Evolutionary conservation across 2,329 filamentous ascomycete species (phyloP).

Genomic region (Pseudogymnoascus sp.): DNA sequence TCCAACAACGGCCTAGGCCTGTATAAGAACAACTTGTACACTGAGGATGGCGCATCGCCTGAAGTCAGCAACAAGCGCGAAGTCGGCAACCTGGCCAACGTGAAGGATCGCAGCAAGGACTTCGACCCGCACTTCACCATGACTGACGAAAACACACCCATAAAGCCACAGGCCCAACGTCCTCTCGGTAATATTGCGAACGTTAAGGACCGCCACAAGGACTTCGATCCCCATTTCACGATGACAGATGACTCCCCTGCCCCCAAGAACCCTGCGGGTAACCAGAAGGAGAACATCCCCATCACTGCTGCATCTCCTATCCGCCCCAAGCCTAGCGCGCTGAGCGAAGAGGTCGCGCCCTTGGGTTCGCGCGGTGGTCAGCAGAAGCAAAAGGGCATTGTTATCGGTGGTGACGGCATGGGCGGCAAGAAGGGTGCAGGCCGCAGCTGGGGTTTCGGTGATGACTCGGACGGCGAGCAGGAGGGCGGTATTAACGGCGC

Average conservation of each 20-base stretch:
- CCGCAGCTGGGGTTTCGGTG: slow-evolving; percentile 49
- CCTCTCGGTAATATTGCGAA: slow-evolving; percentile 44
- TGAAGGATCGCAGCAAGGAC: slow-evolving; percentile 63
- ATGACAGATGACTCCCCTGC: slow-evolving; percentile 58
- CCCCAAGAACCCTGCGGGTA: slow-evolving; percentile 26
- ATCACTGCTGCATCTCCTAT: slow-evolving; percentile 16
- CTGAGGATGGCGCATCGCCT: slow-evolving; percentile 39
- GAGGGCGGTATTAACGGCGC: slow-evolving; percentile 21
- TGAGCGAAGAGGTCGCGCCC: slow-evolving; percentile 23
- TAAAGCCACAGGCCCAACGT: slow-evolving; percentile 23
- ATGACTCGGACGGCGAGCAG: slow-evolving; percentile 39
- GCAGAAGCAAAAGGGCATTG: slow-evolving; percentile 29
- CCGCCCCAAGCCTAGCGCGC: slow-evolving; percentile 15
- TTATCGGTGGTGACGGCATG: slow-evolving; percentile 56
- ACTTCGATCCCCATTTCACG: slow-evolving; percentile 54
- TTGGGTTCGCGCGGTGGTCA: slow-evolving; percentile 18
- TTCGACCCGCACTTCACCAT: slow-evolving; percentile 73
- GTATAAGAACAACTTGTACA: slow-evolving; percentile 70
- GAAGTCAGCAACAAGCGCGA: slow-evolving; percentile 30
- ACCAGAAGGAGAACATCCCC: slow-evolving; percentile 34
- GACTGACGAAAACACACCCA: slow-evolving; percentile 53
- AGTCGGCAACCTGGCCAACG: slow-evolving; percentile 61
- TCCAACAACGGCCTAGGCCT: slow-evolving; percentile 62
- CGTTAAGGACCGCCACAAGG: slow-evolving; percentile 61
- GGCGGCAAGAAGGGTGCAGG: slow-evolving; percentile 47